A percentile compares a stretch with the other conserved stretches of the same genome.
phyloP scores from a whole-genome alignment of 2,329 filamentous ascomycete species.

The Byssoonygena ceratinophila region DNA sequence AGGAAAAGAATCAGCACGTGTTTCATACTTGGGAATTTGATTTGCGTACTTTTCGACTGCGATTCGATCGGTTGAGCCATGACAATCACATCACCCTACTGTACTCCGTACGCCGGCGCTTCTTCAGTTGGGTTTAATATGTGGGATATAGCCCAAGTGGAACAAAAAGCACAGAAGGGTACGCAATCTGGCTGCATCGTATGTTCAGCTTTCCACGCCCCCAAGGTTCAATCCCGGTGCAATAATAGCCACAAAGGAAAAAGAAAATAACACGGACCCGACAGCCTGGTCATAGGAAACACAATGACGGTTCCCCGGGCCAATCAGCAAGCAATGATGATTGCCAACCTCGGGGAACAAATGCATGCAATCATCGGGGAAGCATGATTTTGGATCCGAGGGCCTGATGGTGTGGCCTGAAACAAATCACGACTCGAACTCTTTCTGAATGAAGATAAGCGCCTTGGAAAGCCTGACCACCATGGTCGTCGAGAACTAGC shows the following conservation, averaged over 20 bases:
- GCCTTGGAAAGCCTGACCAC: not conserved
- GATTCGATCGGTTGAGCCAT: not conserved
- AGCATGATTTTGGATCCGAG: slow-evolving; percentile 1
- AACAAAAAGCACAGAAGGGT: not conserved
- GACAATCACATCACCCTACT: not conserved
- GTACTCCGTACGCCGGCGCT: not conserved
- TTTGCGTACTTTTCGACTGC: not conserved
- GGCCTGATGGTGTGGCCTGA: not conserved
- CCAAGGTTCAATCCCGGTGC: not conserved
- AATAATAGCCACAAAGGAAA: not conserved
- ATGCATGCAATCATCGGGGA: slow-evolving; percentile 10
- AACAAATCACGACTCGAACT: not conserved
- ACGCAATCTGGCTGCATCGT: not conserved
- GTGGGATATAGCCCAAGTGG: not conserved
- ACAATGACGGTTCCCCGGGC: slow-evolving; percentile 10
- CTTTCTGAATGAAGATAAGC: not conserved
- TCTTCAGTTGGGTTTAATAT: not conserved
- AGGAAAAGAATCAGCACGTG: slow-evolving; percentile 1
- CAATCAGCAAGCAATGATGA: not conserved
- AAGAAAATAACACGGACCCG: not conserved
- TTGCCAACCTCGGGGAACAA: not conserved
- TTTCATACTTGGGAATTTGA: not conserved
- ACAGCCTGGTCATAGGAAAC: slow-evolving; percentile 1
- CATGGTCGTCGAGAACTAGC: not conserved
- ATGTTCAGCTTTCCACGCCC: not conserved